phyloP scores from a whole-genome alignment of 2,329 filamentous ascomycete species.

The Trichoderma hamatum region DNA sequence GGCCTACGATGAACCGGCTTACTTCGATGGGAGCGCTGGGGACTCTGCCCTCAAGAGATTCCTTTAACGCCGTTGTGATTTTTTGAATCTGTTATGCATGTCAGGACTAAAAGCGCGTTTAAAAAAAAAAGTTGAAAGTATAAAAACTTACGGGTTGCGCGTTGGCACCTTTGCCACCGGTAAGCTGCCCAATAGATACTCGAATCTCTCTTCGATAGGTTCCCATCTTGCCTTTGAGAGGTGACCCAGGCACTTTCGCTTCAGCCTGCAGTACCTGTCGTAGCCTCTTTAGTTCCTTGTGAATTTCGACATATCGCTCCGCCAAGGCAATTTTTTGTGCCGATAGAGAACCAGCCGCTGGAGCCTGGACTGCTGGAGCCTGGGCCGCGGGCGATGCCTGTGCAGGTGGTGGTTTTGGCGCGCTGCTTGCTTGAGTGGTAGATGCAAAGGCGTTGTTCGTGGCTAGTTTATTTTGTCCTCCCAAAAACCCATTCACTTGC shows the following conservation, averaged over 20 bases:
- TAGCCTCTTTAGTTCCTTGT: constrained; percentile 67
- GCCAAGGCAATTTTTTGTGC: constrained; percentile 26
- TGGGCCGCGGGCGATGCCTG: constrained; percentile 24
- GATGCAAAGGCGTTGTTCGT: constrained; percentile 32
- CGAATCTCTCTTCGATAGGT: constrained; percentile 72
- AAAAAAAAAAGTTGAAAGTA: background rate
- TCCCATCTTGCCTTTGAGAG: constrained; percentile 67
- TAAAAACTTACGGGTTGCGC: constrained; percentile 41
- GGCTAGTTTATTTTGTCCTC: constrained; percentile 33
- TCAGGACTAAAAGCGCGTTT: background rate
- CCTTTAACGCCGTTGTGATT: constrained; percentile 50
- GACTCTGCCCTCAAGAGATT: constrained; percentile 55
- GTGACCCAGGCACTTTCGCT: constrained; percentile 49
- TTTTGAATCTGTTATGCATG: constrained; percentile 41
- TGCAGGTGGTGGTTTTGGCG: constrained; percentile 23
- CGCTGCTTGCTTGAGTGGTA: constrained; percentile 20
- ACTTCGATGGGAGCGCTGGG: constrained; percentile 59
- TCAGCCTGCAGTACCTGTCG: constrained; percentile 65
- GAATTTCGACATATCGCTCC: constrained; percentile 61
- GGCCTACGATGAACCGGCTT: constrained; percentile 54
- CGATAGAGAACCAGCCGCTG: background rate
- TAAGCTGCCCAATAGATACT: constrained; percentile 74
- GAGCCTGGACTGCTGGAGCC: background rate
- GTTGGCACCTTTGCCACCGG: constrained; percentile 66
- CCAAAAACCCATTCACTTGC: constrained; percentile 31